Conservation (phyloP, 2,329 filamentous ascomycete genomes). For the Xylaria sp. region DNA sequence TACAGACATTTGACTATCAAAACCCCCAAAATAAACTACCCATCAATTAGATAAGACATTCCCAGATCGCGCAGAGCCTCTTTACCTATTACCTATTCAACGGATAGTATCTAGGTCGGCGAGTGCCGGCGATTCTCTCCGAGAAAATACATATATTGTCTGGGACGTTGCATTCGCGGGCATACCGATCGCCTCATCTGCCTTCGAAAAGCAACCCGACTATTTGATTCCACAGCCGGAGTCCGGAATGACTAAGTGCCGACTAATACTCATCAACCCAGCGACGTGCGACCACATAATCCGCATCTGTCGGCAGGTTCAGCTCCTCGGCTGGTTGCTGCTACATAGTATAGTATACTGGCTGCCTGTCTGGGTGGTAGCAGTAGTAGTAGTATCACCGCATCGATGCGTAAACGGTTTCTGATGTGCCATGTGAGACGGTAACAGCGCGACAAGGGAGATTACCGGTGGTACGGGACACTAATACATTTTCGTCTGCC, state of each 20-base stretch:
- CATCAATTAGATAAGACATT: neutral
- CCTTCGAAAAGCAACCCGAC: neutral
- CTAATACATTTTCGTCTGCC: conserved; percentile 7
- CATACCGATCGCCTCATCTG: conserved; percentile 13
- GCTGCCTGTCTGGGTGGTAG: too few relatives aligned
- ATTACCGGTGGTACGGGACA: conserved; percentile 20
- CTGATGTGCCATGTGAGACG: conserved; percentile 6
- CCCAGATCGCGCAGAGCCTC: conserved; percentile 22
- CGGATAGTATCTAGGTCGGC: conserved; percentile 18
- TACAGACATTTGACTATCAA: neutral
- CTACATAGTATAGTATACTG: neutral
- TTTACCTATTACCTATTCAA: neutral
- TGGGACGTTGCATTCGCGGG: conserved; percentile 26
- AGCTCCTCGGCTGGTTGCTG: conserved; percentile 11
- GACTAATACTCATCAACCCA: neutral
- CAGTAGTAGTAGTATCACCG: neutral
- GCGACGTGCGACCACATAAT: conserved; percentile 5
- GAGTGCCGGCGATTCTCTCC: conserved; percentile 26
- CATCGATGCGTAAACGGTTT: conserved; percentile 16
- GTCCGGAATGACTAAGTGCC: conserved; percentile 13
- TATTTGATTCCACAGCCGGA: conserved; percentile 8
- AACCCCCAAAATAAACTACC: neutral
- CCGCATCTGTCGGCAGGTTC: conserved; percentile 8
- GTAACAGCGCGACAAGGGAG: conserved; percentile 9
- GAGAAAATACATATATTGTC: conserved; percentile 11